A percentile compares a stretch with the other conserved stretches of the same genome.
These are phyloP conservation scores for Eucalyptus polybractea DNA, from an alignment of 345 rosid genomes.

Conservation along the genomic window DNA sequence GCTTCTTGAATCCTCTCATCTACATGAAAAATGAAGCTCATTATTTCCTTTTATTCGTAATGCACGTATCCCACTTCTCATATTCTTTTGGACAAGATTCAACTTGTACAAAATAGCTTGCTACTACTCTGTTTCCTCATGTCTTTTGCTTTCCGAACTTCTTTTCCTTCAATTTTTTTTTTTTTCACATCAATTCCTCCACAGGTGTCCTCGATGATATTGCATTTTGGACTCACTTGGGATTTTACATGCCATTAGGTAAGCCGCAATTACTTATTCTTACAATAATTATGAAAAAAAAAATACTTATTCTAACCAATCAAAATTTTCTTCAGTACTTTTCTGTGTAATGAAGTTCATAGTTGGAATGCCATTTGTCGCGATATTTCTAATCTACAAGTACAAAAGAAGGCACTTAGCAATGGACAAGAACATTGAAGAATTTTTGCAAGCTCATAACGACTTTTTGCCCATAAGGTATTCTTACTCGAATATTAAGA, in stretches of 20 bases:
- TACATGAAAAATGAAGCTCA: too few relatives aligned
- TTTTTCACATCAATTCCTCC: background rate
- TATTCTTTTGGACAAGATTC: background rate
- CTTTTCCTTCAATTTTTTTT: background rate
- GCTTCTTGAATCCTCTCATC: too few relatives aligned
- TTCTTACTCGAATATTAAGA: background rate
- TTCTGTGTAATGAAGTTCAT: background rate
- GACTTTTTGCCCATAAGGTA: background rate
- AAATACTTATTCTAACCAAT: background rate
- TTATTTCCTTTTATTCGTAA: background rate
- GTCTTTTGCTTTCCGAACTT: background rate
- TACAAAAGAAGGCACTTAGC: background rate
- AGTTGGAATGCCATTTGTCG: background rate
- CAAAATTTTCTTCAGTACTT: background rate
- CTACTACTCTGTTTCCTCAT: background rate
- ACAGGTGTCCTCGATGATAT: background rate
- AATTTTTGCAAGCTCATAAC: background rate
- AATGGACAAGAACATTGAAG: background rate
- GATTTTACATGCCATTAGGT: background rate
- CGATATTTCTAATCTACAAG: background rate
- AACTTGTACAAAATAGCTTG: background rate
- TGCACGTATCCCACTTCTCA: background rate
- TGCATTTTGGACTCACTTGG: fast-evolving
- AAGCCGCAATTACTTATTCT: background rate
- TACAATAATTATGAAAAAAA: background rate